These are phyloP conservation scores for Gypsophila paniculata DNA, from an alignment of 179 eudicot genomes.

Conservation along the genomic window DNA sequence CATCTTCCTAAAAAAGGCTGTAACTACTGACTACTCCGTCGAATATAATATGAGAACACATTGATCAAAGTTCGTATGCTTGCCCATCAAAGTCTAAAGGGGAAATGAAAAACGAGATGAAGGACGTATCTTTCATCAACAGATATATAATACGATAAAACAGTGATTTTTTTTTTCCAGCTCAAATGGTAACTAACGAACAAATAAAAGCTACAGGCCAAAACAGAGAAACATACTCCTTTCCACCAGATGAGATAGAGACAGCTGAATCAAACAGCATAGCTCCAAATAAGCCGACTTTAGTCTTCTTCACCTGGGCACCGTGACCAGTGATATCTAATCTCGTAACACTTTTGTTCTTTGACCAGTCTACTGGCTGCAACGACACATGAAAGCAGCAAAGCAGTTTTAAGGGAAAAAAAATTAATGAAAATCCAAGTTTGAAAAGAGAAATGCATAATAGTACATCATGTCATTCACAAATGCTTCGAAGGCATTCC, in stretches of 20 bases:
- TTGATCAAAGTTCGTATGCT: no score
- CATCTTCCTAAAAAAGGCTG: no score
- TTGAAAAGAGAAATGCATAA: not conserved
- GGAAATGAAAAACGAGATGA: no score
- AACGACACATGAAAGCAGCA: slow-evolving; percentile 26
- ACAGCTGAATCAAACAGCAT: slow-evolving; percentile 82
- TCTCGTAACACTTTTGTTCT: slow-evolving; percentile 44
- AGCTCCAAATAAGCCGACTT: slow-evolving; percentile 74
- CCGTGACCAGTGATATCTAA: slow-evolving; percentile 57
- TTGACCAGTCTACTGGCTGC: slow-evolving; percentile 55
- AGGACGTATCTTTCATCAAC: no score
- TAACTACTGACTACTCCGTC: no score
- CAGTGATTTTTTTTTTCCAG: not conserved
- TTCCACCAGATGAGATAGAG: slow-evolving; percentile 65
- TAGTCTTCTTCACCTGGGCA: slow-evolving; percentile 59
- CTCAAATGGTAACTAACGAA: not conserved
- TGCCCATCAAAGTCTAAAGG: no score
- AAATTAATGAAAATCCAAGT: not conserved
- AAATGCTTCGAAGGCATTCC: not conserved
- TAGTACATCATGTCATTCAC: not conserved
- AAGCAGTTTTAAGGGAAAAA: not conserved
- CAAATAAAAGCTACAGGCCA: slow-evolving; percentile 11
- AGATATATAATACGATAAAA: no score
- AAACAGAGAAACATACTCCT: slow-evolving; percentile 56
- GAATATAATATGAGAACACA: no score